Evolutionary conservation across 352 stramenopile species (phyloP).

Genomic region (Phytophthora boehmeriae): DNA sequence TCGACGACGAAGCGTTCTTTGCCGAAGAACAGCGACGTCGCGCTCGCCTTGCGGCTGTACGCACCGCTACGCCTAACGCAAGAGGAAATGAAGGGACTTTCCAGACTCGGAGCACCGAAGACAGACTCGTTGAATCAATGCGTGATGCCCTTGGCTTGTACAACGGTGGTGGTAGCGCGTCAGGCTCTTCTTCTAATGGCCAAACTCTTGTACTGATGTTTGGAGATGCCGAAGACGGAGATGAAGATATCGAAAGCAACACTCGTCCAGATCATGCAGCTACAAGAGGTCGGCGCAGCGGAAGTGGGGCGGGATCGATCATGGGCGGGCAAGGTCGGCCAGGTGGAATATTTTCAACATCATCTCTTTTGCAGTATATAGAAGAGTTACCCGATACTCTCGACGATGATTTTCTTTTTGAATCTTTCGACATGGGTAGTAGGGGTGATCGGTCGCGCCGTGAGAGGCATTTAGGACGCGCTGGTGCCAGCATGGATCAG

Average conservation of each 20-base stretch:
- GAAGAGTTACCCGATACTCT: conserved; percentile 60
- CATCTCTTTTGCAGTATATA: conserved; percentile 59
- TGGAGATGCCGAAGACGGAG: conserved; percentile 38
- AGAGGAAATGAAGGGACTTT: conserved; percentile 16
- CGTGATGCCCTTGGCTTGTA: conserved; percentile 41
- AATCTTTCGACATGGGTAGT: conserved; percentile 53
- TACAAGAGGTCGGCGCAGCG: conserved; percentile 13
- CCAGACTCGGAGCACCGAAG: conserved; percentile 23
- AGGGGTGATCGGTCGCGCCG: conserved; percentile 40
- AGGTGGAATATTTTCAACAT: conserved; percentile 30
- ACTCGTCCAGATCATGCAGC: background rate
- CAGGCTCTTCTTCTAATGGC: conserved; percentile 18
- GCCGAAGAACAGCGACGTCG: conserved; percentile 61
- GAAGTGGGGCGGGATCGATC: conserved; percentile 11
- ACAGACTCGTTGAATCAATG: conserved; percentile 47
- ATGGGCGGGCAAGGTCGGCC: conserved; percentile 18
- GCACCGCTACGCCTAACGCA: conserved; percentile 19
- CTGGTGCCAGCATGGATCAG: conserved; percentile 15
- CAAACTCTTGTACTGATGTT: conserved; percentile 52
- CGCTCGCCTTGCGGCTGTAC: conserved; percentile 31
- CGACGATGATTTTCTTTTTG: conserved; percentile 62
- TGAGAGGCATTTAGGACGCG: conserved; percentile 35
- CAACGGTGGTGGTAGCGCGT: conserved; percentile 14
- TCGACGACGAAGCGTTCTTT: conserved; percentile 72
- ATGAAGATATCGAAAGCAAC: conserved; percentile 20